Conservation (phyloP, 2,329 filamentous ascomycete genomes). For the Pseudogymnoascus sp. region DNA sequence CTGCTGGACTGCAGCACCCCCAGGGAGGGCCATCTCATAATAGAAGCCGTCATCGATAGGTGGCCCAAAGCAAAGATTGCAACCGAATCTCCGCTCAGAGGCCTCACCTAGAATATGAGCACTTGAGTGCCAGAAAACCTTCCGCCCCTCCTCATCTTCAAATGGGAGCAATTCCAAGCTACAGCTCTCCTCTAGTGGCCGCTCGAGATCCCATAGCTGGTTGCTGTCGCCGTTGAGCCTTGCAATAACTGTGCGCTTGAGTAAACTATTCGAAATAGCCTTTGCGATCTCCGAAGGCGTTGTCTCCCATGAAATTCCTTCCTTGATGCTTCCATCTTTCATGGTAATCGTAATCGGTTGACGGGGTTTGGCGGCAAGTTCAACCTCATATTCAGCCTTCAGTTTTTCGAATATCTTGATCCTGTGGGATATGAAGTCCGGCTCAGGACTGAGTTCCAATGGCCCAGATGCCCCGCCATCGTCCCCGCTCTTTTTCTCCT, state of each 20-base stretch:
- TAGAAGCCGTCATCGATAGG: slow-evolving; percentile 91
- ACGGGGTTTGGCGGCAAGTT: slow-evolving; percentile 63
- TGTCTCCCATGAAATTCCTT: slow-evolving; percentile 84
- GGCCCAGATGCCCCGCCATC: slow-evolving; percentile 34
- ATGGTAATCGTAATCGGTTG: slow-evolving; percentile 70
- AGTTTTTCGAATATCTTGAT: slow-evolving; percentile 83
- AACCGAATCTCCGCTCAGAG: slow-evolving; percentile 82
- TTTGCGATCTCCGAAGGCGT: slow-evolving; percentile 74
- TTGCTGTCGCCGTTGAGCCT: slow-evolving; percentile 65
- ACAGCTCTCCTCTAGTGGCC: slow-evolving; percentile 83
- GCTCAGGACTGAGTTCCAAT: slow-evolving; percentile 48
- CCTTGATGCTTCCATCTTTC: slow-evolving; percentile 62
- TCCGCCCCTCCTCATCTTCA: slow-evolving; percentile 65
- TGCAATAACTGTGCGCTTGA: slow-evolving; percentile 81
- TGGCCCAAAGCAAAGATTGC: slow-evolving; percentile 87
- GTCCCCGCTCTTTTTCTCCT: slow-evolving; percentile 48
- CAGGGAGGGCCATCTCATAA: slow-evolving; percentile 87
- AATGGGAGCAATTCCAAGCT: slow-evolving; percentile 81
- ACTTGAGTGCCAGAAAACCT: slow-evolving; percentile 96
- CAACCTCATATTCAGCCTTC: slow-evolving; percentile 76
- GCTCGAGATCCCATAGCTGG: slow-evolving; percentile 85
- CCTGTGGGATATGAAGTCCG: slow-evolving; percentile 76
- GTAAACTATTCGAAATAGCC: slow-evolving; percentile 76
- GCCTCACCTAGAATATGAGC: slow-evolving; percentile 96
- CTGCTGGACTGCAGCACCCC: slow-evolving; percentile 63